Percentiles rank a stretch among this genome's conserved stretches.
These are phyloP conservation scores for Graphilbum ipis-grandicollis DNA, from an alignment of 2,329 filamentous ascomycete species.

Conservation along the genomic window DNA sequence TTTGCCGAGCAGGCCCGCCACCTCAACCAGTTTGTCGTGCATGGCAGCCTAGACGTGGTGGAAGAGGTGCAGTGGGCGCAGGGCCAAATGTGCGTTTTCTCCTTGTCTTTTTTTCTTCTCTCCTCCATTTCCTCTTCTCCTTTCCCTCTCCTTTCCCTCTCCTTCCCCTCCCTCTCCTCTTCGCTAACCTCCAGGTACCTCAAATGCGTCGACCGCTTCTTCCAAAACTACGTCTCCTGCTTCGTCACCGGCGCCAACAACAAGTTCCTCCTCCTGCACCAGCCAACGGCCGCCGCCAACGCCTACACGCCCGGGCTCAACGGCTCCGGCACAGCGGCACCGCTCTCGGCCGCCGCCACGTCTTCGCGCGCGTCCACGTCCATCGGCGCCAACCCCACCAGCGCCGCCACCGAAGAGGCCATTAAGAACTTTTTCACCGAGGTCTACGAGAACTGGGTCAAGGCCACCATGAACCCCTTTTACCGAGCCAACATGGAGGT, in stretches of 20 bases:
- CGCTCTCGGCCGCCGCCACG: slow-evolving; percentile 9
- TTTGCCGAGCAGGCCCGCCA: slow-evolving; percentile 80
- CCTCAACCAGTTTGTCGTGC: slow-evolving; percentile 94
- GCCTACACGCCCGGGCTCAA: slow-evolving; percentile 8
- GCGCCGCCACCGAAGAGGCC: slow-evolving; percentile 84
- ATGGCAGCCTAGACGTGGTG: slow-evolving; percentile 83
- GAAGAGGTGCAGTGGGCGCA: slow-evolving; percentile 92
- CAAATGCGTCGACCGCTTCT: slow-evolving; percentile 92
- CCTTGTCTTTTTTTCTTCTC: neutral
- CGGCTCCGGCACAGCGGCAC: slow-evolving; percentile 17
- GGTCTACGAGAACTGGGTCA: slow-evolving; percentile 92
- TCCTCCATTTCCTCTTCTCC: neutral
- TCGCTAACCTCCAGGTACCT: slow-evolving; percentile 50
- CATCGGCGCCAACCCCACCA: slow-evolving; percentile 69
- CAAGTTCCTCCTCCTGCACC: slow-evolving; percentile 87
- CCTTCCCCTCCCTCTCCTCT: neutral
- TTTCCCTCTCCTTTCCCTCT: neutral
- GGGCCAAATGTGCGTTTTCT: slow-evolving; percentile 53
- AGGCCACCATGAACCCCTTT: slow-evolving; percentile 94
- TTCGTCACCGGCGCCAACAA: slow-evolving; percentile 87
- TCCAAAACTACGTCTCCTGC: slow-evolving; percentile 86
- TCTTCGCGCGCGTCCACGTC: slow-evolving; percentile 45
- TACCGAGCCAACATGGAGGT: slow-evolving; percentile 76
- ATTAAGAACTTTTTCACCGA: slow-evolving; percentile 89
- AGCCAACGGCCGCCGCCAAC: slow-evolving; percentile 31